These are phyloP conservation scores for Lepiota brunneoincarnata DNA, from an alignment of 768 basidiomycete species.

Conservation along the genomic window DNA sequence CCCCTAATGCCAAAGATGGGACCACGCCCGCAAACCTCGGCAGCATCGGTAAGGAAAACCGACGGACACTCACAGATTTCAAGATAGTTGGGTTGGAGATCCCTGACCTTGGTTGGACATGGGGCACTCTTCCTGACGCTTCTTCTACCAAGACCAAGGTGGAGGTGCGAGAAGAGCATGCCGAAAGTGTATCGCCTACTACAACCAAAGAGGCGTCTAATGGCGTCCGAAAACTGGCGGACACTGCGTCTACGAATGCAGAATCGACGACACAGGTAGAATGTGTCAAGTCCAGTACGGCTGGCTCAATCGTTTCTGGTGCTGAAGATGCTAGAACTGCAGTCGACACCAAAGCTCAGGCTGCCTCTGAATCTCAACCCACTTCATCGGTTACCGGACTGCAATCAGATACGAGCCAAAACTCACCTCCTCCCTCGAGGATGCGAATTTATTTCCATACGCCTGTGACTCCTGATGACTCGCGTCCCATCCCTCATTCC, in stretches of 20 bases:
- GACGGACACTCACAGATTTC: constrained; percentile 95
- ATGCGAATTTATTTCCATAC: constrained; percentile 93
- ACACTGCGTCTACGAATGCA: constrained; percentile 12
- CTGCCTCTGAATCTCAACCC: constrained; percentile 1
- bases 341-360: constrained; percentile 22
- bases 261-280: constrained; percentile 28
- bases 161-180: constrained; percentile 12
- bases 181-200: constrained; percentile 20
- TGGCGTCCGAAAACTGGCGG: constrained; percentile 5
- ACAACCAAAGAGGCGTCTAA: constrained; percentile 29
- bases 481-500: constrained; percentile 66
- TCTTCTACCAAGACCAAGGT: constrained; percentile 10
- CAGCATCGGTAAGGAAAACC: constrained; percentile 73
- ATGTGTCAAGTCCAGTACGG: constrained; percentile 22
- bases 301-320: constrained; percentile 24
- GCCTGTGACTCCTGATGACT: constrained; percentile 79
- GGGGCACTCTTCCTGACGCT: constrained; percentile 59
- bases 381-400: constrained; percentile 21
- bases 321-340: constrained; percentile 25
- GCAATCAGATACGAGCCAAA: constrained; percentile 29
- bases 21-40: constrained; percentile 40
- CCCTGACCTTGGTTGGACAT: constrained; percentile 79
- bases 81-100: constrained; percentile 92
- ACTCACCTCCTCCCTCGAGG: constrained; percentile 65
- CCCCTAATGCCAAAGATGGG: constrained; percentile 51